Base-by-base conservation (phyloP, 805 yeast species). In the Lachancea quebecensis region DNA sequence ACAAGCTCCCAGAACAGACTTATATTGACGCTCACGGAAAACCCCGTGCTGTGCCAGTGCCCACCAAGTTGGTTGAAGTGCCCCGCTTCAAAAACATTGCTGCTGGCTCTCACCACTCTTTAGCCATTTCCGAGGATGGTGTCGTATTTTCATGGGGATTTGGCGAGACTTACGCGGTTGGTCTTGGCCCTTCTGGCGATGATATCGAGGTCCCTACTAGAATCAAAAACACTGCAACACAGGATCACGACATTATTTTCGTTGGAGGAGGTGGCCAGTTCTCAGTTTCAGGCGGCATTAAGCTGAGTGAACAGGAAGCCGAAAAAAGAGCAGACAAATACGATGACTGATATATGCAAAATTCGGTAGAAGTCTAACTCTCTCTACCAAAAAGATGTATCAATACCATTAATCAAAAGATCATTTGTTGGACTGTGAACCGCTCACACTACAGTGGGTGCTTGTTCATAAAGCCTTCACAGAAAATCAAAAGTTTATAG, bases 251-350 rank as follows among this genome's bases (percentile, higher is more conserved):
- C 51, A 87, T 93, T 54, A 60, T 71, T 37, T 52, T 79, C 38
- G 76, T 85, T 50, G 90, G 95, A n/a, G 93, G 93, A 39, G 99
- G 99, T 50, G 99, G 98, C 17, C 99, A 93, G 68, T 93, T 87
- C 60, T 84, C 95, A 44, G 83, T 89, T 8, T 77, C 91, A 61
- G 97, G 89, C 35, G 97, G 98, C 44, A 65, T 74, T 1, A 69
- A 66, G 45, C 48, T 70, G 42, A 56, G 64, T 15, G 72, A 68
- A 10, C 69, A 66, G 45, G 74, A 65, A 30, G 58, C 65, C 11
- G 74, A 68, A 41, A 63, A 68, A 44, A 66, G 76, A 56, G 73
- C 70, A 34, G 73, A 70, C 31, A 78, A 77, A 55, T 59, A 73
- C 51, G 79, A 77, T 47, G 75, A 70, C 43, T 81, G 77, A 49